These are phyloP conservation scores for Pigoraptor vietnamica DNA, from an alignment of 78 protist species.

Conservation along the genomic window DNA sequence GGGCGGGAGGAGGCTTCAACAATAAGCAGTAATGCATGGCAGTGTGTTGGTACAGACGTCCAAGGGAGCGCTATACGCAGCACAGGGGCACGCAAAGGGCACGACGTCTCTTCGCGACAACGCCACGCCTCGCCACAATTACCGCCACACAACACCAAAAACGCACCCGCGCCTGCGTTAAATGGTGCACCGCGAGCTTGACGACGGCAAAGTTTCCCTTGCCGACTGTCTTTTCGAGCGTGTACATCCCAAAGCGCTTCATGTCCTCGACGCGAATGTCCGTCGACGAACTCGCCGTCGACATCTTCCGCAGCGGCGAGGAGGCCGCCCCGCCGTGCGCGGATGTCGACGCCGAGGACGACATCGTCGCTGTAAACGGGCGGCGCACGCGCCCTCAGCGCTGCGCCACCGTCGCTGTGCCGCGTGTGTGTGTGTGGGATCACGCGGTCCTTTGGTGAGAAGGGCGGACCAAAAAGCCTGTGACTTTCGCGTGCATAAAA, in stretches of 20 bases:
- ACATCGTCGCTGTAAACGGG: background rate
- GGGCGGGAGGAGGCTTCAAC: too few species aligned
- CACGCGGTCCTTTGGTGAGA: too few species aligned
- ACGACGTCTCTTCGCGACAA: too few species aligned
- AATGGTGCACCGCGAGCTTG: conserved; percentile 17
- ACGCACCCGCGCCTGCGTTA: background rate
- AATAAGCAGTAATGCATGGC: too few species aligned
- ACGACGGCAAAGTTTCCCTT: conserved; percentile 47
- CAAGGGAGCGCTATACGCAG: too few species aligned
- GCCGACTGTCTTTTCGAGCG: conserved; percentile 24
- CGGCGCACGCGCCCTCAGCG: too few species aligned
- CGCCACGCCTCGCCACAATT: too few species aligned
- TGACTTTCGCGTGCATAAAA: too few species aligned
- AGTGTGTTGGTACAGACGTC: too few species aligned
- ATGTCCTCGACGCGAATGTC: background rate
- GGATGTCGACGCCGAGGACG: background rate
- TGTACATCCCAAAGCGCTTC: conserved; percentile 26
- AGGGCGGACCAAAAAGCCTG: too few species aligned
- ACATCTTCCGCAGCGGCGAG: background rate
- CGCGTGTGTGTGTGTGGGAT: too few species aligned
- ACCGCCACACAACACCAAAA: background rate
- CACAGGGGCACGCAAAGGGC: background rate
- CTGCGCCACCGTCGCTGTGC: too few species aligned
- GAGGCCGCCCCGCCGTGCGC: background rate
- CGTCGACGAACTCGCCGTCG: background rate